Evolutionary conservation across 1,284 basidiomycete genomes (phyloP).

Genomic region (Rhodotorula sp.): DNA sequence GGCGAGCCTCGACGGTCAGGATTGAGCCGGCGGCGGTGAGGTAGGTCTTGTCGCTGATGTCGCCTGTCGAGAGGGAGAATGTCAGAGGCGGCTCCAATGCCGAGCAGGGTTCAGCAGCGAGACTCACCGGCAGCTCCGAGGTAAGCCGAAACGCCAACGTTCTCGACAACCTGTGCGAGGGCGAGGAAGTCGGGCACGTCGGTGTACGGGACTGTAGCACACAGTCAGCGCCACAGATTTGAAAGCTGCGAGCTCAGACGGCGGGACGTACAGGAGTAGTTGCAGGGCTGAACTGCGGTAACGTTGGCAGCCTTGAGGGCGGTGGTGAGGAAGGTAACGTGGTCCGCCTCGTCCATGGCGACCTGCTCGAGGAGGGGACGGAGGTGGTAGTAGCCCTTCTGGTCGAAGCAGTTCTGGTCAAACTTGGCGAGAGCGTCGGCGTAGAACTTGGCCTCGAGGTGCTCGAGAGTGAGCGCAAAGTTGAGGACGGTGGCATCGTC

Average conservation of each 20-base stretch:
- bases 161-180: slow-evolving; percentile 60
- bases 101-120: no score
- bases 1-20: slow-evolving; percentile 48
- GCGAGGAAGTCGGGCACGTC: slow-evolving; percentile 58
- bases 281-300: slow-evolving; percentile 53
- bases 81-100: not conserved
- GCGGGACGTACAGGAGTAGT: slow-evolving; percentile 49
- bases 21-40: slow-evolving; percentile 52
- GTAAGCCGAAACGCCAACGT: slow-evolving; percentile 58
- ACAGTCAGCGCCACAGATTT: no score
- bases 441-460: slow-evolving; percentile 67
- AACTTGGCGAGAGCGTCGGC: slow-evolving; percentile 54
- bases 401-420: slow-evolving; percentile 56
- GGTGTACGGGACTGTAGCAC: slow-evolving; percentile 53
- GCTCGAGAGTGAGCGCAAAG: slow-evolving; percentile 63
- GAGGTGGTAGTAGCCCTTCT: slow-evolving; percentile 58
- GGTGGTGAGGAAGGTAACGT: slow-evolving; percentile 55
- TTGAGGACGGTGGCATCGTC: slow-evolving; percentile 25
- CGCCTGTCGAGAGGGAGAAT: not conserved
- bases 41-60: slow-evolving; percentile 16
- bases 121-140: slow-evolving; percentile 46
- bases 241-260: no score
- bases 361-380: slow-evolving; percentile 55
- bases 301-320: slow-evolving; percentile 56
- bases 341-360: slow-evolving; percentile 59